phyloP scores from a whole-genome alignment of 2,329 filamentous ascomycete species.

The Diaporthe caulivora region DNA sequence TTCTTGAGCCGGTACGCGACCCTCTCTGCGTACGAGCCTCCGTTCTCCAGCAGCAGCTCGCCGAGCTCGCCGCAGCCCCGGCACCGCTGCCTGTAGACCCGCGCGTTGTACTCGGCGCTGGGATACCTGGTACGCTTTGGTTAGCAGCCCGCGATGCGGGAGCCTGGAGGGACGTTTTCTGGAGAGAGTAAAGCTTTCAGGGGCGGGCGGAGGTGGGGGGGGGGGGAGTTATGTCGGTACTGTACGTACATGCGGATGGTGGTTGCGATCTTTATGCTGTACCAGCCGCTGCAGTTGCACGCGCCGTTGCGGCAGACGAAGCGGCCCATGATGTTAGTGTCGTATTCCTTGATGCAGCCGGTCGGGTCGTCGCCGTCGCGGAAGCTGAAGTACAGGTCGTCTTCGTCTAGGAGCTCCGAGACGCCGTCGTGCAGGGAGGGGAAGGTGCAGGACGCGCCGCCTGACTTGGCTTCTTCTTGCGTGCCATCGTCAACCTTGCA shows the following conservation, averaged over 20 bases:
- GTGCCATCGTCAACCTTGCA: not conserved
- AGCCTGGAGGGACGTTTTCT: not conserved
- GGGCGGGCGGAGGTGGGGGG: too few relatives aligned
- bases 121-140: slow-evolving; percentile 27
- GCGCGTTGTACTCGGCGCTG: slow-evolving; percentile 43
- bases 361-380: not conserved
- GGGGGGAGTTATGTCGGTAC: too few relatives aligned
- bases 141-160: not conserved
- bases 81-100: slow-evolving; percentile 45
- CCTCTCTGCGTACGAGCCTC: slow-evolving; percentile 43
- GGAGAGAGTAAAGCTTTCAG: not conserved
- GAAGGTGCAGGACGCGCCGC: not conserved
- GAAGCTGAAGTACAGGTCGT: slow-evolving; percentile 26
- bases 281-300: slow-evolving; percentile 37
- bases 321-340: slow-evolving; percentile 41
- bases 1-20: slow-evolving; percentile 45
- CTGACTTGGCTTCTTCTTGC: not conserved
- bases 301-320: slow-evolving; percentile 39
- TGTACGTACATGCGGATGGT: slow-evolving; percentile 40
- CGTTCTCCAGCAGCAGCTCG: slow-evolving; percentile 39
- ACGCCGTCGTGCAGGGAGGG: not conserved
- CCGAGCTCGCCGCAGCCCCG: slow-evolving; percentile 41
- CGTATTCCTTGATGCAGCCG: slow-evolving; percentile 17
- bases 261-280: slow-evolving; percentile 40
- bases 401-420: not conserved